Evolutionary conservation across 768 basidiomycete genomes (phyloP).

Genomic region (Tulasnella sp.): DNA sequence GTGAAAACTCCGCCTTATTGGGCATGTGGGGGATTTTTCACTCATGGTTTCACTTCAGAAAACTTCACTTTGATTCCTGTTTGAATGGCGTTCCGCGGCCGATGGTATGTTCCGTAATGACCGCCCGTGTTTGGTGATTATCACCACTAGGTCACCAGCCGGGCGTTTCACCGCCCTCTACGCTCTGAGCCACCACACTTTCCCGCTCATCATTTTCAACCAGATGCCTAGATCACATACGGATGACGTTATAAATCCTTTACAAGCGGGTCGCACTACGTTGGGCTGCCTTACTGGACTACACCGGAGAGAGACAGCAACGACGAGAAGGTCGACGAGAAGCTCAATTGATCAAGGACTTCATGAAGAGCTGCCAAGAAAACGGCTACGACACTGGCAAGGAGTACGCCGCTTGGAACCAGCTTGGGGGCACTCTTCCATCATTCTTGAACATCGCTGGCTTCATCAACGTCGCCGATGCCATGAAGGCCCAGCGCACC

Average conservation of each 20-base stretch:
- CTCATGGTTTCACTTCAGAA: too few species aligned
- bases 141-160: too few species aligned
- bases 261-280: conserved; percentile 24
- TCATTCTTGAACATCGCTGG: too few species aligned
- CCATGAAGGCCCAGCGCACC: conserved; percentile 71
- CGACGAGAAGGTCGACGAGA: conserved; percentile 62
- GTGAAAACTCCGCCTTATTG: too few species aligned
- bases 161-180: too few species aligned
- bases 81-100: too few species aligned
- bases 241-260: not conserved
- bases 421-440: conserved; percentile 9
- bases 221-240: conserved; percentile 34
- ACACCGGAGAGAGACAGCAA: conserved; percentile 33
- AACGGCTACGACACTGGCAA: conserved; percentile 35
- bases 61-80: too few species aligned
- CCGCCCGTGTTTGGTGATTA: too few species aligned
- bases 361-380: conserved; percentile 70
- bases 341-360: conserved; percentile 68
- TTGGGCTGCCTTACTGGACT: conserved; percentile 38
- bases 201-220: conserved; percentile 69
- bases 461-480: too few species aligned
- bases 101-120: too few species aligned
- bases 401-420: conserved; percentile 2
- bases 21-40: too few species aligned
- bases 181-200: conserved; percentile 80